Evolutionary conservation across 371 early-diverging fungal species (phyloP).

Genomic region (Syncephalastrum sp.): DNA sequence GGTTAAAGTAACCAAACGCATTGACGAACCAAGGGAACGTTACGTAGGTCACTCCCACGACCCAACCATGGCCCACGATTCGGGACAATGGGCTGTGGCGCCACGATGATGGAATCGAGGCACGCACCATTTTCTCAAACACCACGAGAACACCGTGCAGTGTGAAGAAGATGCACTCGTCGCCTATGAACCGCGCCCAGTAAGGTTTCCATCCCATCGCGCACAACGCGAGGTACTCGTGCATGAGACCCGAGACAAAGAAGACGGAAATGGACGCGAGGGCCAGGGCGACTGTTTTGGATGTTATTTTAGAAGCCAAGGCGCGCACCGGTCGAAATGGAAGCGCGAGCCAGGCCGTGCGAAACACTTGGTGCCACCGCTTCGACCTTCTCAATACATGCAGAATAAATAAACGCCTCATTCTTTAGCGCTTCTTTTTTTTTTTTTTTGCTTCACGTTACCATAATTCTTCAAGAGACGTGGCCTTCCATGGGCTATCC

Average conservation of each 20-base stretch:
- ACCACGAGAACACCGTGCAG: conserved; percentile 25
- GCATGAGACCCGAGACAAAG: conserved; percentile 25
- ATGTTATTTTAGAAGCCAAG: not conserved
- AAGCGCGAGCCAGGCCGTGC: conserved; percentile 31
- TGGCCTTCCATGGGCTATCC: conserved; percentile 23
- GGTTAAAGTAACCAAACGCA: conserved; percentile 27
- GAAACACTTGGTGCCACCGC: conserved; percentile 37
- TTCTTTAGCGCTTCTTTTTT: not conserved
- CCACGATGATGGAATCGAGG: not conserved
- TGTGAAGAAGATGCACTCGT: conserved; percentile 29
- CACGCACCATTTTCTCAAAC: conserved; percentile 8
- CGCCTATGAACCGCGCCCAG: conserved; percentile 18
- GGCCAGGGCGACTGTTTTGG: conserved; percentile 8
- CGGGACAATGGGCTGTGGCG: not conserved
- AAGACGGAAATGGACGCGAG: conserved; percentile 31
- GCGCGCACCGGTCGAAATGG: conserved; percentile 32
- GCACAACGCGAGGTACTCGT: conserved; percentile 29
- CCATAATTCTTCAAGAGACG: conserved; percentile 8
- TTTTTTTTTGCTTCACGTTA: conserved; percentile 2
- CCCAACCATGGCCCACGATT: conserved; percentile 18
- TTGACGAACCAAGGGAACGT: conserved; percentile 29
- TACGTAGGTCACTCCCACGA: conserved; percentile 13
- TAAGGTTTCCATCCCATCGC: conserved; percentile 24
- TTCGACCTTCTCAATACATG: not conserved
- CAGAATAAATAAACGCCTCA: not conserved